Evolutionary conservation across 805 yeast genomes (phyloP).

Genomic region (Komagataella pseudopastoris): DNA sequence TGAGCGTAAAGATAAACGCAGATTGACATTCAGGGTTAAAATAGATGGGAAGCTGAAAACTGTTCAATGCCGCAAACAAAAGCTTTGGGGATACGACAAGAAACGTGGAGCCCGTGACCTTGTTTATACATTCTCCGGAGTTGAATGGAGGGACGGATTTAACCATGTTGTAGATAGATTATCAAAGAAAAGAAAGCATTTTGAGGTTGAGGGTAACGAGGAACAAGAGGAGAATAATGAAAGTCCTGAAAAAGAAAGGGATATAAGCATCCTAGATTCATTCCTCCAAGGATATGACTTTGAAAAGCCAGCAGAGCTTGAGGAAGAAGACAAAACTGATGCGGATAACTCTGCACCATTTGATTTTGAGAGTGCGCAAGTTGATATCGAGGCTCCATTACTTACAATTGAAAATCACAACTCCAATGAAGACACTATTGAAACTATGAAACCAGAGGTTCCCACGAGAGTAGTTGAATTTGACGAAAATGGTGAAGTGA

Average conservation of each 20-base stretch:
- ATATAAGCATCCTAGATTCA: conserved; percentile 30
- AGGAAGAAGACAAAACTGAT: conserved; percentile 3
- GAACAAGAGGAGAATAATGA: conserved; percentile 17
- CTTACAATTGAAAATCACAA: not conserved
- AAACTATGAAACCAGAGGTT: not conserved
- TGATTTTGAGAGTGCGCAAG: conserved; percentile 2
- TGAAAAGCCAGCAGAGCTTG: conserved; percentile 28
- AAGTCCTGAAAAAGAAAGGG: conserved; percentile 26
- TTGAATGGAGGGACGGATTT: conserved; percentile 69
- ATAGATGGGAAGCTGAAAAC: conserved; percentile 43
- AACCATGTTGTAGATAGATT: conserved; percentile 64
- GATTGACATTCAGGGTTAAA: conserved; percentile 52
- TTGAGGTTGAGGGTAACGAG: conserved; percentile 13
- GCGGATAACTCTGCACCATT: not conserved
- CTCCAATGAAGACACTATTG: not conserved
- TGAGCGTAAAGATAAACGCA: conserved; percentile 35
- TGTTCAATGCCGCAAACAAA: conserved; percentile 53
- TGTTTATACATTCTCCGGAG: conserved; percentile 46
- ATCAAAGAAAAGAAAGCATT: conserved; percentile 3
- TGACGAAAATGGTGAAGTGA: conserved; percentile 13
- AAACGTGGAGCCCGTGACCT: conserved; percentile 46
- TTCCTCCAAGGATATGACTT: conserved; percentile 36
- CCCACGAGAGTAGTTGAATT: not conserved
- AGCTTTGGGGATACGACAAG: conserved; percentile 86
- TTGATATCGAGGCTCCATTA: conserved; percentile 3